Base-by-base conservation (phyloP, 257 asterid genomes). In the Galeopsis tetrahit region DNA sequence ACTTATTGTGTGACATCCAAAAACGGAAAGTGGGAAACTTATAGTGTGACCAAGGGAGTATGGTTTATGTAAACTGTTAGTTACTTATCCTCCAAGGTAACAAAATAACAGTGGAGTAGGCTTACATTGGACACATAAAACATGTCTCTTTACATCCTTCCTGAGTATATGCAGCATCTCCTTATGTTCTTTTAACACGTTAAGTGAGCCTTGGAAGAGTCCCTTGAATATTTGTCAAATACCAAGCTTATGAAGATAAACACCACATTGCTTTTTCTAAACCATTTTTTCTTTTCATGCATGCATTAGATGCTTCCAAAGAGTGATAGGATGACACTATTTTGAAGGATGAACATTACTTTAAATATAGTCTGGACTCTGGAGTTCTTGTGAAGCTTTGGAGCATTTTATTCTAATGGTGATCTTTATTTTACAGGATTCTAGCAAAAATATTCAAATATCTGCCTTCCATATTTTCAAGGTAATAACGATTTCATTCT, bases 381-480 rank as follows among this genome's bases (percentile, higher is more conserved):
- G 15, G 68, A 70, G 14, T 42, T 35, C 55, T 53, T 48, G 46
- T 55, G 53, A 51, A 55, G 68, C 49, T 32, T 56, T 58, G 46
- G 28, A 56, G 72, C 39, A 7, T 69, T 51, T 77, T 79, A 60
- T 65, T 81, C 69, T 70, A 4, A 59, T 33, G 10, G 34, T 32
- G 48, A 52, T 69, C 38, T 72, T 32, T 77, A 13, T 73, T 63
- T 53, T 80, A 73, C 94, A 95, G 99, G 98, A 92, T 82, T 82
- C 97, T 7, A 95, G 98, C 94, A 95, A 87, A 88, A 95, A 87
- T 78, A 95, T 95, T 66, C 99, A 92, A 81, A 74, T 91, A 52
- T 92, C 95, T 14, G 98, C 97, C 76, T 95, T 95, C 82, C 99
- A 95, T 80, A 87, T 95, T 75, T 95, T 95, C 89, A 95, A 95